Base-by-base conservation (phyloP, 257 asterid species). In the Marsdenia floribunda region DNA sequence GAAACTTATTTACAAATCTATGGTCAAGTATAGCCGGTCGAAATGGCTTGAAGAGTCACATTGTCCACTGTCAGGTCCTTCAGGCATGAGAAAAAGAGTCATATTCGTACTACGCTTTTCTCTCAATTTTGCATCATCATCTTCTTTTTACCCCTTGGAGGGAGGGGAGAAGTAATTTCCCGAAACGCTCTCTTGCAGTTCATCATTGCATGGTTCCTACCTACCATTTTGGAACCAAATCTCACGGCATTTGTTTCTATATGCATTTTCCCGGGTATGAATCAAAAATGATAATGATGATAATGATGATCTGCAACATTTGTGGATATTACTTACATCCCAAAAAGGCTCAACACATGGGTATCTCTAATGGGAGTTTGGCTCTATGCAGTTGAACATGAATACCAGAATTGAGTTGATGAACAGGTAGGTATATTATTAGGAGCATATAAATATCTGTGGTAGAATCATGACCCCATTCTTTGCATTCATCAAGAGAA, bases 11-110 rank as follows among this genome's bases (percentile, higher is more conserved):
- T 72, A 85, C 85, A 35, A 85, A 73, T 68, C 73, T 85, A 64
- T 85, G 85, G 88, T 85, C 88, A 65, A 85, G 85, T 77, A 85
- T 85, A 21, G 86, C 88, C 9, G 88, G 88, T 18, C 52, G 88
- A 75, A 79, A 75, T 74, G 88, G 88, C 44, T 73, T 82, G 75
- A 85, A 78, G 75, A 85, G 86, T 57, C 88, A 85, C 55, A 85
- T 85, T 29, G 85, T 85, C 78, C 88, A 85, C 55, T 85, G 86
- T 68, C 88, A 85, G 72, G 88, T 85, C 75, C 86, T 85, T 46
- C 88, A 82, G 78, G 85, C 85, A 61, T 85, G 86, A 85, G 74
- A 42, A 42, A 26, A 61, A 54, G n/a, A 71, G 11, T 11, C 38
- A 44, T 1, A 24, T 73, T 37, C 81, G 6, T 42, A 42, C 53